A percentile compares a stretch with the other conserved stretches of the same genome.
Evolutionary conservation across 179 eudicot genomes (phyloP).

Genomic region (Camellia oleifera): DNA sequence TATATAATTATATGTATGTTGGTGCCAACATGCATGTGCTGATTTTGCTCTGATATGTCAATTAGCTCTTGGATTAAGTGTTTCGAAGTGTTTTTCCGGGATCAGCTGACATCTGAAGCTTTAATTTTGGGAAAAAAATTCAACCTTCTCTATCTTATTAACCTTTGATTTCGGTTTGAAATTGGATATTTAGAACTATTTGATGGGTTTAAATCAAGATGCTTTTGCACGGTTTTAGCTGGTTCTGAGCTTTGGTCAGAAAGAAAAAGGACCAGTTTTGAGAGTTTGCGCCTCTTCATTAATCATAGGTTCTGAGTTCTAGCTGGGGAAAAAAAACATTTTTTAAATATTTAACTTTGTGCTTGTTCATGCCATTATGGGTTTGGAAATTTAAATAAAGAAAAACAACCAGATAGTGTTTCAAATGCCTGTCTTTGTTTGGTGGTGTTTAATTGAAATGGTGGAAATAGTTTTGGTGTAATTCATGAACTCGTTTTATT

Average conservation of each 20-base stretch:
- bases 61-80: neutral
- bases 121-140: neutral
- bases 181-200: neutral
- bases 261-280: neutral
- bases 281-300: neutral
- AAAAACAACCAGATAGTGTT: too few relatives aligned
- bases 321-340: neutral
- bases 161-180: neutral
- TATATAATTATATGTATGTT: too few relatives aligned
- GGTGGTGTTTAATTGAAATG: too few relatives aligned
- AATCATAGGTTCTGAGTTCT: neutral
- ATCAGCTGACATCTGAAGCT: slow-evolving; percentile 3
- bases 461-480: too few relatives aligned
- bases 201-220: neutral
- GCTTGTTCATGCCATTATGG: too few relatives aligned
- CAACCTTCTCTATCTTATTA: too few relatives aligned
- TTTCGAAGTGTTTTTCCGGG: neutral
- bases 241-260: neutral
- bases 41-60: neutral
- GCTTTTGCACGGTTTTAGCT: neutral
- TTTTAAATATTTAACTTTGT: too few relatives aligned
- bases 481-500: too few relatives aligned
- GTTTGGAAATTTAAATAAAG: too few relatives aligned
- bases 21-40: neutral
- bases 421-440: too few relatives aligned